Evolutionary conservation across 176 grass and related monocot species (phyloP).

Genomic region (Oryza glumipatula): DNA sequence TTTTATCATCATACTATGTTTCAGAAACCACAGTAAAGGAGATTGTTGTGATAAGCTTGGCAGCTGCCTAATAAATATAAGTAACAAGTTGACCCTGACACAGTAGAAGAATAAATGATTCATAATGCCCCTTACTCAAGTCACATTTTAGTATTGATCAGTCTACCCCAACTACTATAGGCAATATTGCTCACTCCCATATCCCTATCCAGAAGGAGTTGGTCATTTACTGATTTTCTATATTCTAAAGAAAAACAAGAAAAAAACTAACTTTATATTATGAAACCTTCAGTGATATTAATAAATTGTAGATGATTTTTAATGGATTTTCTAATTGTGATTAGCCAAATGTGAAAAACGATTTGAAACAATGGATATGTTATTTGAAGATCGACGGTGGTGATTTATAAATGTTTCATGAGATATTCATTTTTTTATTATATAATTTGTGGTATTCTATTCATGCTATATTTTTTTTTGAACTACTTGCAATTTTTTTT

Average conservation of each 20-base stretch:
- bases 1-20: constrained; percentile 26
- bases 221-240: neutral
- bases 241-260: neutral
- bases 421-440: too few relatives aligned
- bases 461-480: neutral
- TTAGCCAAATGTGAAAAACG: neutral
- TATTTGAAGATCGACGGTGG: neutral
- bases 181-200: neutral
- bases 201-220: constrained; percentile 3
- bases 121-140: neutral
- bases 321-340: neutral
- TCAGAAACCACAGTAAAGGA: constrained; percentile 25
- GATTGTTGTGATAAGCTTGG: neutral
- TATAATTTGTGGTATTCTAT: too few relatives aligned
- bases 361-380: neutral
- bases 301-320: neutral
- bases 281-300: neutral
- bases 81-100: constrained; percentile 10
- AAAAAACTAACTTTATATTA: neutral
- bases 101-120: neutral
- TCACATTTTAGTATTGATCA: neutral
- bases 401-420: neutral
- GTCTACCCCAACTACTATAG: neutral
- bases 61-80: constrained; percentile 17
- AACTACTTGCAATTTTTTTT: neutral